A percentile compares a stretch with the other conserved stretches of the same genome.
These are phyloP conservation scores for Citrus inodora DNA, from an alignment of 345 rosid genomes.

Conservation along the genomic window DNA sequence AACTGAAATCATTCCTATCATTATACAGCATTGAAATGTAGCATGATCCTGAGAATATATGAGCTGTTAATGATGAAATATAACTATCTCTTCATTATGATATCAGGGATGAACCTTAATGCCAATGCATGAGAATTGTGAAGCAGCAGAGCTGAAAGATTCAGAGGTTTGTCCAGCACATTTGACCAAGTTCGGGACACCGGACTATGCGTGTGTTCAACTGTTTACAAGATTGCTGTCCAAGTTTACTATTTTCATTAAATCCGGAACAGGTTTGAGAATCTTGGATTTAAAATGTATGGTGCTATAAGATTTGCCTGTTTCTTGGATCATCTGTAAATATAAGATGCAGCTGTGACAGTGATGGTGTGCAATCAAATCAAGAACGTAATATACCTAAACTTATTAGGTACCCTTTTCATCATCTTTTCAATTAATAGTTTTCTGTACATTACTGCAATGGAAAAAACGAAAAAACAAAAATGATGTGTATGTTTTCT, in stretches of 20 bases:
- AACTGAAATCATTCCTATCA: no score
- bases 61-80: neutral
- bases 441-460: no score
- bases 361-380: no score
- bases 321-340: neutral
- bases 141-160: constrained; percentile 4
- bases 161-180: neutral
- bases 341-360: neutral
- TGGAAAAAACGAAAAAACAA: no score
- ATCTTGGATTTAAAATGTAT: neutral
- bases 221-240: neutral
- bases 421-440: no score
- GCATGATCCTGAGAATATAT: neutral
- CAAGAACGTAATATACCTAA: no score
- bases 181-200: neutral
- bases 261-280: neutral
- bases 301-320: neutral
- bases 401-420: no score
- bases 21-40: no score
- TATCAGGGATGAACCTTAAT: neutral
- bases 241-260: neutral
- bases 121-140: neutral
- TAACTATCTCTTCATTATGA: neutral
- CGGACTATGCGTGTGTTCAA: neutral
- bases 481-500: no score